Evolutionary conservation across 768 basidiomycete species (phyloP).

Genomic region (Podaxis rugospora): DNA sequence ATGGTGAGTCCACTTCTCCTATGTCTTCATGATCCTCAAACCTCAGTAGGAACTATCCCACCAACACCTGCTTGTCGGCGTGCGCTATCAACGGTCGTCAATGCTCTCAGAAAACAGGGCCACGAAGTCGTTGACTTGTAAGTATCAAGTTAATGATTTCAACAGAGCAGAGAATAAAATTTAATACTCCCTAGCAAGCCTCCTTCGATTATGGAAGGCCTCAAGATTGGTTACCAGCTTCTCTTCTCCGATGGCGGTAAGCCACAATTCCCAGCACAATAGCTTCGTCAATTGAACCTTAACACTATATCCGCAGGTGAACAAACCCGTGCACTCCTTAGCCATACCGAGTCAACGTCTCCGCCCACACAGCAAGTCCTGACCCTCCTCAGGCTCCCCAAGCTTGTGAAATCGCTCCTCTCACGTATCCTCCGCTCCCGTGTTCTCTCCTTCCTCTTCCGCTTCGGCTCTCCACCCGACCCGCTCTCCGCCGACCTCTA

Average conservation of each 20-base stretch:
- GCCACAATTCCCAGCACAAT: constrained; percentile 13
- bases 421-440: constrained; percentile 31
- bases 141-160: constrained; percentile 16
- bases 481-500: constrained; percentile 33
- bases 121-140: constrained; percentile 65
- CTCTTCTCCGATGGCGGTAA: constrained; percentile 55
- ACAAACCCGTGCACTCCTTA: constrained; percentile 33
- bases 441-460: constrained; percentile 39
- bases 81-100: constrained; percentile 45
- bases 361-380: constrained; percentile 27
- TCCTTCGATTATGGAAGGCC: constrained; percentile 46
- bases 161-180: background rate
- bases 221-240: constrained; percentile 49
- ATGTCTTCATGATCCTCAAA: background rate
- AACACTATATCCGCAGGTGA: constrained; percentile 28
- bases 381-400: constrained; percentile 31
- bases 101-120: constrained; percentile 51
- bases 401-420: constrained; percentile 38
- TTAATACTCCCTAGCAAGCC: constrained; percentile 25
- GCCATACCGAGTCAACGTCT: constrained; percentile 29
- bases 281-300: background rate
- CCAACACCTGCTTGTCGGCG: constrained; percentile 63
- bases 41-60: constrained; percentile 45
- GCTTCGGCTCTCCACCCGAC: constrained; percentile 30
- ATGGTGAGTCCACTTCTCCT: constrained; percentile 35